Conservation (phyloP, 257 asterid species). For the Apocynum venetum region DNA sequence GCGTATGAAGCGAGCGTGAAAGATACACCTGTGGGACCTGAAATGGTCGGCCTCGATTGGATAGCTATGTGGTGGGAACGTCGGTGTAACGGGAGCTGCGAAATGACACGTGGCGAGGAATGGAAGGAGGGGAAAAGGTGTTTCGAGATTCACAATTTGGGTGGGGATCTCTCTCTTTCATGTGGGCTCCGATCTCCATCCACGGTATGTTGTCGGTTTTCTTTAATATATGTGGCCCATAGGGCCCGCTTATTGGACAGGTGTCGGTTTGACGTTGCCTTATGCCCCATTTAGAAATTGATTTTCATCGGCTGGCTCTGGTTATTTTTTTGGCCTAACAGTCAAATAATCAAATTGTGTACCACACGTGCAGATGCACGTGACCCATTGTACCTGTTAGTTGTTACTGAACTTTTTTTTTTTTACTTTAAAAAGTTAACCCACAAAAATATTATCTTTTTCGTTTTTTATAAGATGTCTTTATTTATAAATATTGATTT, state of each 20-base stretch:
- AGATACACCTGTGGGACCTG: constrained; percentile 27
- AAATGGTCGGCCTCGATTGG: constrained; percentile 50
- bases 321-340: background rate
- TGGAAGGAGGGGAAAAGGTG: constrained; percentile 3
- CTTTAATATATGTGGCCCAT: constrained; percentile 19
- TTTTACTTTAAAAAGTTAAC: no score
- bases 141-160: constrained; percentile 32
- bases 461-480: no score
- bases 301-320: background rate
- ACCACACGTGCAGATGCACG: background rate
- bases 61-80: constrained; percentile 15
- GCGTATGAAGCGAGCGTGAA: constrained; percentile 29
- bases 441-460: no score
- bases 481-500: no score
- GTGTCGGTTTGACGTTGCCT: constrained; percentile 37
- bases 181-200: constrained; percentile 27
- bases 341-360: background rate
- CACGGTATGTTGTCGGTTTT: constrained; percentile 23
- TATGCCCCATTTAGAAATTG: background rate
- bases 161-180: constrained; percentile 15
- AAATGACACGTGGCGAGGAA: constrained; percentile 29
- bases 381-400: background rate
- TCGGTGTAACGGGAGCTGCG: constrained; percentile 22
- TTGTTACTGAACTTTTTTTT: background rate
- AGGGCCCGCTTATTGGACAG: constrained; percentile 14